Base-by-base conservation (phyloP, 495 filamentous ascomycete species). In the Annulohypoxylon moriforme region DNA sequence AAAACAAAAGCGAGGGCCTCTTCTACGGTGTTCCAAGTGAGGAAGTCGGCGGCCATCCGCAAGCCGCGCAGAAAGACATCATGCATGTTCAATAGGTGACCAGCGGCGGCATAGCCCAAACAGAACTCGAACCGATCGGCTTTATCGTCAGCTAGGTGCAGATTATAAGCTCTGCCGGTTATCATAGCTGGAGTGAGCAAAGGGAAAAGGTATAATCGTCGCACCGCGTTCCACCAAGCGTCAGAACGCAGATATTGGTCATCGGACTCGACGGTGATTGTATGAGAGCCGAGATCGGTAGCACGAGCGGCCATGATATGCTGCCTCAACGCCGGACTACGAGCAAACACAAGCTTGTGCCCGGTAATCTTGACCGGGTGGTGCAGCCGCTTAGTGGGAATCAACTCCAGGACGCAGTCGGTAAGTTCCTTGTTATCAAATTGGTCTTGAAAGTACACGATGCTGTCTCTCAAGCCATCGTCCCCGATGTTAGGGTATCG, bases 1-100 rank as follows among this genome's bases (percentile, higher is more conserved):
- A 77, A 61, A 47, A 77, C 62, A 59, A 83, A 84, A 53, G 75
- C 74, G 20, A 86, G 71, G 31, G 81, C 85, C 13, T 78, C 73
- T 62, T 89, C 87, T 10, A 89, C 60, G 3, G 86, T 90, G 6
- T 81, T 78, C 87, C 87, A 89, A 60, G 64, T 76, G 25, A 90
- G 66, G 18, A 85, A 78, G 20, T 78, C 75, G 44, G 68, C 69
- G 10, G 85, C 86, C 60, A 85, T 77, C 13, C 85, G 78, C 14
- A 87, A 55, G 13, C 84, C 86, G 8, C 81, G 75, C 13, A 76
- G 57, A 22, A 83, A 71, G 1, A 89, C 80, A 49, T 77, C 74
- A 7, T 68, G 74, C 42, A 88, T 80, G 55, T 77, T 71, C 16
- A 90, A 75, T 24, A 87, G 75, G 36, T 81, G 80, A 9, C 85